phyloP scores from a whole-genome alignment of 2,329 filamentous ascomycete species.

The Pseudopithomyces maydicus region DNA sequence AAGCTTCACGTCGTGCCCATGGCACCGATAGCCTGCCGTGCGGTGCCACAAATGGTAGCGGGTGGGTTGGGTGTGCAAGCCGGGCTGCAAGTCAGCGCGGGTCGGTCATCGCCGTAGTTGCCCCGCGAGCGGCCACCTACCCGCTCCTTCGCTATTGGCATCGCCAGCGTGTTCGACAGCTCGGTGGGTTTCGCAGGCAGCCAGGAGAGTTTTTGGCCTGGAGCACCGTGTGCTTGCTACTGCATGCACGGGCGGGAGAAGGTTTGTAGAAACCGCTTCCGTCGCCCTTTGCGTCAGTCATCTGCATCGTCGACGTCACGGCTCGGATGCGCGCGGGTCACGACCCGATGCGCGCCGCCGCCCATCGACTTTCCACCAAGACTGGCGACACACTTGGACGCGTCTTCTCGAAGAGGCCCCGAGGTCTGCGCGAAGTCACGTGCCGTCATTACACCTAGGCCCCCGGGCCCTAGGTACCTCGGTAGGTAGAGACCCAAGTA shows the following conservation, averaged over 20 bases:
- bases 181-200: no score
- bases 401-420: neutral
- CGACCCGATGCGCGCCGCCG: neutral
- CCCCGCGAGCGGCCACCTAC: neutral
- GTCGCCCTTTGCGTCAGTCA: neutral
- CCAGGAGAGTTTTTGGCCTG: neutral
- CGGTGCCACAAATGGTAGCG: neutral
- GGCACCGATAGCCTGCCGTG: no score
- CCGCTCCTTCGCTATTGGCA: neutral
- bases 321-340: neutral
- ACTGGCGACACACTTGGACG: no score
- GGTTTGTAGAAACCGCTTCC: neutral
- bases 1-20: no score
- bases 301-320: neutral
- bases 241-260: slow-evolving; percentile 4
- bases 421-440: neutral
- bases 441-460: no score
- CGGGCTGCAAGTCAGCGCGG: neutral
- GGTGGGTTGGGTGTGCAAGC: neutral
- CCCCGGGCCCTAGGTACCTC: no score
- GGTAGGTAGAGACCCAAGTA: no score
- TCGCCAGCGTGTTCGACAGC: neutral
- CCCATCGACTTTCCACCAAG: no score
- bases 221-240: neutral
- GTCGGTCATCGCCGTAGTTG: slow-evolving; percentile 1